phyloP scores from a whole-genome alignment of 2,329 filamentous ascomycete genomes.

The Fusarium sp. region DNA sequence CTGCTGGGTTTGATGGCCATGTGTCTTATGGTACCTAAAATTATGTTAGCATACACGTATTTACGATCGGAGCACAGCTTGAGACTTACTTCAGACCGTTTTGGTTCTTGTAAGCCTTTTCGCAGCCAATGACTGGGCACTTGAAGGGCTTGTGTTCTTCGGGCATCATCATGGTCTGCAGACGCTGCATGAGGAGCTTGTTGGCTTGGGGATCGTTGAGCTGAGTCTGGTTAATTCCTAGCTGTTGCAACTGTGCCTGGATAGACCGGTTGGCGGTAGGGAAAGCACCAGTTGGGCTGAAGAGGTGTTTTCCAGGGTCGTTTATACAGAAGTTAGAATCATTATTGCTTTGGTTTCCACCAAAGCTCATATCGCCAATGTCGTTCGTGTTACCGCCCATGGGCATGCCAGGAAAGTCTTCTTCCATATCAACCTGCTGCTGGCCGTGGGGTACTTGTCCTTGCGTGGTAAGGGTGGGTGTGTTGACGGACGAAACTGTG shows the following conservation, averaged over 20 bases:
- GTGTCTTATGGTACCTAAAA: slow-evolving; percentile 77
- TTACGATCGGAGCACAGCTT: not conserved
- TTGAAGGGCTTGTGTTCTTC: slow-evolving; percentile 98
- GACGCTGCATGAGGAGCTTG: slow-evolving; percentile 67
- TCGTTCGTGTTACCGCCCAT: slow-evolving; percentile 69
- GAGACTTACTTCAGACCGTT: slow-evolving; percentile 90
- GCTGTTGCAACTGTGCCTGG: slow-evolving; percentile 76
- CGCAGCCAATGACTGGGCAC: slow-evolving; percentile 97
- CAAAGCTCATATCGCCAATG: slow-evolving; percentile 67
- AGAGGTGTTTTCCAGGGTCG: slow-evolving; percentile 93
- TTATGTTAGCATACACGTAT: slow-evolving; percentile 28
- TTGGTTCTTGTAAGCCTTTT: slow-evolving; percentile 99
- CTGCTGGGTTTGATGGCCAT: slow-evolving; percentile 96
- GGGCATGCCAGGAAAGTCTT: slow-evolving; percentile 74
- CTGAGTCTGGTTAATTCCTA: slow-evolving; percentile 81
- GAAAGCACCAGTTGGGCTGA: slow-evolving; percentile 83
- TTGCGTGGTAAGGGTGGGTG: slow-evolving; percentile 86
- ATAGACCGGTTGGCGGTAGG: slow-evolving; percentile 73
- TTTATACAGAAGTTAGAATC: slow-evolving; percentile 77
- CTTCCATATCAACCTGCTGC: slow-evolving; percentile 76
- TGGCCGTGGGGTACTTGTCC: slow-evolving; percentile 73
- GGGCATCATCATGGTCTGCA: slow-evolving; percentile 74
- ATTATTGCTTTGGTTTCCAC: slow-evolving; percentile 57
- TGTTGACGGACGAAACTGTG: slow-evolving; percentile 97
- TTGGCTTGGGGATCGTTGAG: slow-evolving; percentile 83